A percentile compares a stretch with the other conserved stretches of the same genome.
These are phyloP conservation scores for Singerocomus inundabilis DNA, from an alignment of 1,284 basidiomycete species.

Conservation along the genomic window DNA sequence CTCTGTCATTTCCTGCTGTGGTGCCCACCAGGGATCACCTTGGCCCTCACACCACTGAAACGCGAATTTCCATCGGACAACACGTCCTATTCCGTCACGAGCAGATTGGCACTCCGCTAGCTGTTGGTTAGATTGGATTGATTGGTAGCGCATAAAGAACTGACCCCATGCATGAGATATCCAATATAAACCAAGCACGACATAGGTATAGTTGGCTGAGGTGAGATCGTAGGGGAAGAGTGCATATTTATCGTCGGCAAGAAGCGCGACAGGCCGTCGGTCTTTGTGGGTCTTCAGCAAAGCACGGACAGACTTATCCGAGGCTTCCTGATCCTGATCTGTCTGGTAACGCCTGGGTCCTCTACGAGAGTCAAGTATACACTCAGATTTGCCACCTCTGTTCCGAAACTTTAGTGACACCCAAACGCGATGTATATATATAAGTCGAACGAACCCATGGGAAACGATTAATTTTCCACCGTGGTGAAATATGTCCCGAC, in stretches of 20 bases:
- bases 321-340: conserved; percentile 60
- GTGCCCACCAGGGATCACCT: conserved; percentile 38
- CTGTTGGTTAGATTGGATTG: conserved; percentile 15
- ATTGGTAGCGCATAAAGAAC: conserved; percentile 22
- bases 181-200: conserved; percentile 70
- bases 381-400: conserved; percentile 70
- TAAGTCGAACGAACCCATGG: conserved; percentile 57
- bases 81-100: conserved; percentile 43
- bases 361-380: conserved; percentile 39
- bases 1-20: conserved; percentile 4
- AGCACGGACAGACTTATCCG: conserved; percentile 68
- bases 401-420: neutral
- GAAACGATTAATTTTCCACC: conserved; percentile 71
- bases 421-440: neutral
- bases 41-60: conserved; percentile 78
- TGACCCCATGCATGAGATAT: conserved; percentile 72
- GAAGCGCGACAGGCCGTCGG: conserved; percentile 56
- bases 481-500: conserved; percentile 65
- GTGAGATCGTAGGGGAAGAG: conserved; percentile 68
- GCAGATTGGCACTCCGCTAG: conserved; percentile 63
- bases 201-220: conserved; percentile 54
- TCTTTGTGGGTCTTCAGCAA: conserved; percentile 54
- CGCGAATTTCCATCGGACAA: conserved; percentile 73
- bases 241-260: conserved; percentile 70
- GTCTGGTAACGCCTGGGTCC: conserved; percentile 39